Evolutionary conservation across 2,329 filamentous ascomycete genomes (phyloP), one percentile per base, ranked within the genome.

Genomic region (Cytospora leucostoma): DNA sequence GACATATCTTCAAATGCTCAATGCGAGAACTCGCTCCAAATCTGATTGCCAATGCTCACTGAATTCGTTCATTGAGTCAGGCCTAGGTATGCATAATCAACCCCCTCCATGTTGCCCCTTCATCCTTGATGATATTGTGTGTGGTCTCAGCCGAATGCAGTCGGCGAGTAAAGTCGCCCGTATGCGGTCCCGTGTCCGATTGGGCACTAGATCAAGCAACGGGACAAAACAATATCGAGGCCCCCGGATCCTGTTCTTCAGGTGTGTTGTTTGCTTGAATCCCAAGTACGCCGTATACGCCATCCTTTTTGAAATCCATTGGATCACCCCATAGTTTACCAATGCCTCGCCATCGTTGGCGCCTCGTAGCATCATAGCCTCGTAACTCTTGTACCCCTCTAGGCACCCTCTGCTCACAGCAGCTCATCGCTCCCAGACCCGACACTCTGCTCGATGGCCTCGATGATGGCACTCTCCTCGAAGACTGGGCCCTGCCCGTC

Each of bases 401-500:
- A 53, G 7, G 15, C 17, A 7, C 10, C 32, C n/a, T 8, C 32
- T 10, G 34, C 54, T 73, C 70, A 82, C 54, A 83, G 70, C 65
- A 96, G 80, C 74, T 95, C 91, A 74, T 97, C 92, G 53, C 86
- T 90, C 19, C 90, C 90, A 69, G 86, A 88, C 27, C 88, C 87
- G 35, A 90, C 88, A 71, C 92, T 94, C 70, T 89, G 84, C 74
- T 92, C 85, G 67, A 98, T 93, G 17, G 91, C 92, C 66, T 82
- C 79, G 51, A 87, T 75, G 17, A 98, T 88, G 52, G 86, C 85
- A 32, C 83, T 78, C 74, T 97, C 93, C 66, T 90, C 88, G 70
- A 97, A 97, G 49, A 95, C 93, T 2, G 93, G 93, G 0, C 93
- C 90, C 72, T 92, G 89, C 2, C 93, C 93, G 75, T 97, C 91